These are phyloP conservation scores for Colletotrichum caudatum DNA, from an alignment of 2,329 filamentous ascomycete species.

Conservation along the genomic window DNA sequence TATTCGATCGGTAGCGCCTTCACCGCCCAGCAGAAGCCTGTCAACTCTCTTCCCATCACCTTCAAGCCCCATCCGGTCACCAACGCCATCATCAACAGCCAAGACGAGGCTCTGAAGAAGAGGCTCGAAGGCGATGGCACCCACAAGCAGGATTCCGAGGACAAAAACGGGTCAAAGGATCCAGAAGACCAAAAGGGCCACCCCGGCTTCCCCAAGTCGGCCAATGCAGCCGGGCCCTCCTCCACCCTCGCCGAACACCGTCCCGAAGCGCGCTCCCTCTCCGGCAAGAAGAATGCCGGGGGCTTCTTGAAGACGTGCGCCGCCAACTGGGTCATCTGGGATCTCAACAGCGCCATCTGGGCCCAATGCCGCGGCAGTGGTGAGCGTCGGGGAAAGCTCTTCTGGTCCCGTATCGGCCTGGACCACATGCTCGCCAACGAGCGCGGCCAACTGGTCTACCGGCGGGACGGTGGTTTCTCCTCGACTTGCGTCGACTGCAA, in stretches of 20 bases:
- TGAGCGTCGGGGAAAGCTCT: neutral
- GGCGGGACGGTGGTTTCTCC: slow-evolving; percentile 14
- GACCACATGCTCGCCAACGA: slow-evolving; percentile 33
- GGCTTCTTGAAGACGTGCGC: slow-evolving; percentile 18
- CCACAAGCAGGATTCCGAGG: neutral
- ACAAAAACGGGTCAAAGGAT: neutral
- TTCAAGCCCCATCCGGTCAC: neutral
- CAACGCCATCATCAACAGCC: neutral
- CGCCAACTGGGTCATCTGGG: slow-evolving; percentile 20
- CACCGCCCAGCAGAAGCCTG: neutral
- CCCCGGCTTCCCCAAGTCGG: neutral
- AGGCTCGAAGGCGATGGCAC: neutral
- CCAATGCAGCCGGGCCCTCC: neutral
- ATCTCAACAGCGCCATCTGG: slow-evolving; percentile 17
- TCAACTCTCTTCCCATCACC: no score
- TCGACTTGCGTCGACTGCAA: slow-evolving; percentile 17
- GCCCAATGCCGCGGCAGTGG: slow-evolving; percentile 20
- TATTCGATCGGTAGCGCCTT: neutral
- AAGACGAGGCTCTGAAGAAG: neutral
- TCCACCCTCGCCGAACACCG: neutral
- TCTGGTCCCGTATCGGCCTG: slow-evolving; percentile 26
- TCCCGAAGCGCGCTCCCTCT: slow-evolving; percentile 4
- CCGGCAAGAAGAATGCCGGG: neutral
- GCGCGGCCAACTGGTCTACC: slow-evolving; percentile 25
- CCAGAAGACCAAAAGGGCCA: neutral